Evolutionary conservation across 2,329 filamentous ascomycete genomes (phyloP), one percentile per base, ranked within the genome.

Genomic region (Ambrosiella cleistominuta): DNA sequence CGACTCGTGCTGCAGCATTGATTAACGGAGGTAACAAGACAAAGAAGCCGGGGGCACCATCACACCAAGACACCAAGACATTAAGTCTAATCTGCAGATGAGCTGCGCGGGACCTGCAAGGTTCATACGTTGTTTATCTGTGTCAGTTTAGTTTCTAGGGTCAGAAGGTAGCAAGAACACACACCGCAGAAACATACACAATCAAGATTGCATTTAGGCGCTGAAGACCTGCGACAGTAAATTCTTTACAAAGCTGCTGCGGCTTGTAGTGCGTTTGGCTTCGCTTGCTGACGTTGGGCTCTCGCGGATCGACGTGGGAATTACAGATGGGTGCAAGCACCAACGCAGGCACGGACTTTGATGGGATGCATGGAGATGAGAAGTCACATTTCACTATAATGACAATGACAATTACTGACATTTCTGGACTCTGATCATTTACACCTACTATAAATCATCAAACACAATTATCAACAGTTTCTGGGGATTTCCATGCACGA

Each of bases 1-100:
- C 37, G 40, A 44, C 53, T 55, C 37, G 38, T 55, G 53, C 53
- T 55, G 39, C 53, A 55, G 27, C 53, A 55, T 55, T 55, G 53
- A 55, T 55, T 55, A 39, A 45, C 27, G 53, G 53, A 55, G 53
- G 44, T 37, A 55, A 55, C 53, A 19, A 9, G 50, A 38, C 35
- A 54, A 54, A 39, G 37, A 27, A 35, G 7, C 19, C 8, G 6
- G 44, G n/a, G 44, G 8, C 44, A 47, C 44, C 44, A 15, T 17
- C n/a, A 47, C 3, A 8, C 44, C 12, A 47, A 15, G 17, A 15
- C 17, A 15, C 17, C 44, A n/a, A 15, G n/a, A 6, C 44, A 13
- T 15, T 5, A 17, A 8, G 44, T 47, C n/a, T 15, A 51, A 35
- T 15, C 47, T 51, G 47, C 47, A 51, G 47, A 51, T 35, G 17